Evolutionary conservation across 495 filamentous ascomycete species (phyloP), one percentile per base, ranked within the genome.

Genomic region (Polyplosphaeria fusca): DNA sequence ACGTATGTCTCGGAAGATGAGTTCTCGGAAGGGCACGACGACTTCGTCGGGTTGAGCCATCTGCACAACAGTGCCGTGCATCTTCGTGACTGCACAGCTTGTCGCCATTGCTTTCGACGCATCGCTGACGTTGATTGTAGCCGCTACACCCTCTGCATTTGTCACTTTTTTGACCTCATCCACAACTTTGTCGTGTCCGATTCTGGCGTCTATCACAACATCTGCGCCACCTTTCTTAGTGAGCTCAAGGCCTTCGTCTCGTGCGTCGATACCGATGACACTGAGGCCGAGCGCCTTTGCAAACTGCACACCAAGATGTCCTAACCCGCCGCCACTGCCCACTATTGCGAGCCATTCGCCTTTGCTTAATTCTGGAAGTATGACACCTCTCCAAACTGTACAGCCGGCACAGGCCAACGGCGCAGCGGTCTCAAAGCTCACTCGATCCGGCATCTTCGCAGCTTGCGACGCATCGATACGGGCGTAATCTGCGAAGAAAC

Each of bases 381-480:
- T 35, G n/a, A 83, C 64, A 2, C 70, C 79, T 16, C 78, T 63
- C 67, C 74, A 83, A 9, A 78, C 69, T 13, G 81, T 83, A 38
- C 76, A 58, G 0, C 82, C 81, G 0, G 81, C 81, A 58, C 79
- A 85, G 23, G 77, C 79, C 26, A 84, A 65, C 18, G 82, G 79
- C 14, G 79, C 79, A 28, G 80, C 79, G 4, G 70, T 71, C 24
- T 73, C 47, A 49, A 82, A 77, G 2, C 59, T 68, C 20, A 85
- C 60, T 0, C 62, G 61, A 39, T 79, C 72, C 22, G 80, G 80
- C 46, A 84, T 54, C 7, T 54, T 61, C 5, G 71, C 74, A 9
- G 70, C 65, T 40, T 66, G 68, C 25, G 77, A 64, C 13, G 70
- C 65, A 68, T 83, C 80, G 0, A 74, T 72, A 16, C 72, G 49